Evolutionary conservation across 2,329 filamentous ascomycete species (phyloP), one percentile per base, ranked within the genome.

Genomic region (Pseudopyricularia cyperi): DNA sequence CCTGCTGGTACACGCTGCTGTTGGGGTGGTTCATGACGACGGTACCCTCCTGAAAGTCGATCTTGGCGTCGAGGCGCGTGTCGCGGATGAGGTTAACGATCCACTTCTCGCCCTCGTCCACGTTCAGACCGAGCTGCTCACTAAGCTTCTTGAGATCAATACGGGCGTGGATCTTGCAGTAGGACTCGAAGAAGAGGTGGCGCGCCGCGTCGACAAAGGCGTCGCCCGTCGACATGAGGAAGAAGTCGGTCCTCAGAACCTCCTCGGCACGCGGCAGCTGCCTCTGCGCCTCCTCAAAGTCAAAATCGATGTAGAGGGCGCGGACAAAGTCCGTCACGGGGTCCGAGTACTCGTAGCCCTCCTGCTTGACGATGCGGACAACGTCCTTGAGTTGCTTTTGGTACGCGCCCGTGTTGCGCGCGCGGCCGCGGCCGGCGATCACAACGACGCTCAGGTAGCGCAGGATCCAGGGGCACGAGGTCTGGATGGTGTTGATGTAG

Each of bases 401-500:
- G 75, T 98, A 94, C 62, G 82, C 75, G 58, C 83, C 82, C 53
- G 85, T 87, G 74, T 93, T 95, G 66, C 89, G 84, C 46, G 81
- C 69, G 58, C 89, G 85, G 66, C 76, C 83, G 55, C 89, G 87
- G 73, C 91, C 93, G 56, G 90, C 95, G 69, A 98, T 95, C 63
- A 98, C 91, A 59, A 91, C 87, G 49, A 89, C 90, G 55, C 89
- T 83, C 54, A 98, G 79, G 71, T 98, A 98, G 61, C 93, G 85
- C 62, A 98, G 78, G 57, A 95, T 83, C 93, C 93, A 98, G 7
- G 93, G 91, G 76, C 89, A 96, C 62, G 83, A 86, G 54, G 93
- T 96, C 79, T 98, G 93, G 68, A 98, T 96, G 62, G 91, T 97
- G 81, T 97, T 98, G 82, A 98, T 98, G 78, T 89, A 98, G 62